A percentile compares a stretch with the other conserved stretches of the same genome.
phyloP scores from a whole-genome alignment of 208 protist genomes.

The Crithidia mellificae region DNA sequence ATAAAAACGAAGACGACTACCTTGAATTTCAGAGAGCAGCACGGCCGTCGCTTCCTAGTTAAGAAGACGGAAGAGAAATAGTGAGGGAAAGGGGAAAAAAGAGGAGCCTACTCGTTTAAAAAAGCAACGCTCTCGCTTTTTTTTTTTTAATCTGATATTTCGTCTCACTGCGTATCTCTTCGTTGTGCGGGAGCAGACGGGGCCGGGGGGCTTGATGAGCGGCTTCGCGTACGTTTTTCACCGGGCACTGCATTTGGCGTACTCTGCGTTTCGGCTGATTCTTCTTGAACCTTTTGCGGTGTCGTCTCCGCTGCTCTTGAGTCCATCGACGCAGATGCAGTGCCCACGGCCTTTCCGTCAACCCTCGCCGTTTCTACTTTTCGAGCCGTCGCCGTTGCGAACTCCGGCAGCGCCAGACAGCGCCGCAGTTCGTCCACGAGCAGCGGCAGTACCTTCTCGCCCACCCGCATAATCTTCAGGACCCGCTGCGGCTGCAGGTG shows the following conservation, averaged over 20 bases:
- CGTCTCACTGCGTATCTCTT: background rate
- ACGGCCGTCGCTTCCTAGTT: too few relatives aligned
- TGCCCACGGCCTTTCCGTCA: background rate
- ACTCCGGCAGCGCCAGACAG: conserved; percentile 15
- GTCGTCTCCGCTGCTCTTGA: background rate
- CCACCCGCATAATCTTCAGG: conserved; percentile 57
- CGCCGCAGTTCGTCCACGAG: conserved; percentile 44
- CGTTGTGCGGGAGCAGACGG: background rate
- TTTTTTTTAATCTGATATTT: too few relatives aligned
- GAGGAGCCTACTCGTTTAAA: too few relatives aligned
- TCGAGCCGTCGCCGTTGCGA: conserved; percentile 10
- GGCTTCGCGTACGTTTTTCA: conserved; percentile 7
- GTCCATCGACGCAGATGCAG: background rate
- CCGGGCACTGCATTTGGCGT: background rate
- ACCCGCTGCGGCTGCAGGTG: conserved; percentile 60
- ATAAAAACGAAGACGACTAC: too few relatives aligned
- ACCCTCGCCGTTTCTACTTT: conserved; percentile 12
- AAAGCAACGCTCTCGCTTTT: too few relatives aligned
- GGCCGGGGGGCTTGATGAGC: background rate
- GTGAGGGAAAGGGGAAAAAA: too few relatives aligned
- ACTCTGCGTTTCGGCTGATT: background rate
- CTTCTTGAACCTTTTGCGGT: background rate
- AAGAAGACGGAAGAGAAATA: too few relatives aligned
- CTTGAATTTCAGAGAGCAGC: too few relatives aligned
- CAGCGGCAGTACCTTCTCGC: conserved; percentile 23